Evolutionary conservation across 441 rosid species (phyloP), one percentile per base, ranked within the genome.

Genomic region (Mallotus japonicus): DNA sequence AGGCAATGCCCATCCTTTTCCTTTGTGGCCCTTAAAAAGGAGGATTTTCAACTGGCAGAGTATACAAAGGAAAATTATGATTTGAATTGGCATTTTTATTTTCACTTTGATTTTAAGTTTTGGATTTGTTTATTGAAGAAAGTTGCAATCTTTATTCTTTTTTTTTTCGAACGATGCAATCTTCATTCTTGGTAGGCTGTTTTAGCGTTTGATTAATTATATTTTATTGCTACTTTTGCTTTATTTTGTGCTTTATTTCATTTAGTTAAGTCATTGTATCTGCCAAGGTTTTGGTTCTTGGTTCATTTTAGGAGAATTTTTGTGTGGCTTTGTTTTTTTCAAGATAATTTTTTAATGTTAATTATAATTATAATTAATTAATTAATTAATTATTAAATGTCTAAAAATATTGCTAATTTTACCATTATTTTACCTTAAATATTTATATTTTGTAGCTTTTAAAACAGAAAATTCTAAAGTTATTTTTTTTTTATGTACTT

Each of bases 1-100:
- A 77, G 80, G 79, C 83, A 80, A 70, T 84, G 47, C 90, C 86
- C 97, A 91, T 51, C 17, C 47, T 66, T 64, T 42, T 19, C 3
- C 19, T 22, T 67, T 53, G 42, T 44, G 71, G 47, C 11, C 50
- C 40, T 3, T 5, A n/a, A 59, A 11, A 10, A 24, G 40, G 37
- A 34, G 17, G 64, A 55, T 64, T 54, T 62, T 73, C 40, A 19
- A 11, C 2, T 20, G 19, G 61, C 51, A 17, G 47, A 47, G 12
- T 34, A 34, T 17, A 2, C 54, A 13, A 49, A 49, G 42, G 17
- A 14, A 37, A n/a, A 17, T 34, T 63, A 44, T 10, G 53, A 42
- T 0, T 17, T 63, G 67, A 46, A 63, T 40, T 56, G 62, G 75
- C 32, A 64, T 44, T 16, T 19, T 19, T 37, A 37, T n/a, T 6